phyloP scores from a whole-genome alignment of 306 rosid species.

The Fragaria nilgerrensis region DNA sequence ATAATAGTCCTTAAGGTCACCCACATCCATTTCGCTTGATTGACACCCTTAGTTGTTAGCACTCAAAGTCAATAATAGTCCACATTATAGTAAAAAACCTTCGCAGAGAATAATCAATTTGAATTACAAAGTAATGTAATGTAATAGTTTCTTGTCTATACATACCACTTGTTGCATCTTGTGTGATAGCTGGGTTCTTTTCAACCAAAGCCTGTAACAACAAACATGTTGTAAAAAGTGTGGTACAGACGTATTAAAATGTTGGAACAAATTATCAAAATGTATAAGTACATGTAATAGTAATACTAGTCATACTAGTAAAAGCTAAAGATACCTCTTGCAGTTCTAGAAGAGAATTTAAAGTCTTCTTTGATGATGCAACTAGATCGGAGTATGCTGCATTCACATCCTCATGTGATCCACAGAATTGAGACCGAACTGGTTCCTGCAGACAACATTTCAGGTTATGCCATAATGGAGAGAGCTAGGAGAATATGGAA shows the following conservation, averaged over 20 bases:
- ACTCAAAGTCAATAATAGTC: not conserved
- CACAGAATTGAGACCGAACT: constrained; percentile 56
- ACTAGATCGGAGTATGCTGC: constrained; percentile 61
- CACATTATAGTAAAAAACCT: not conserved
- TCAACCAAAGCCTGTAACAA: constrained; percentile 67
- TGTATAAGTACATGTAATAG: not conserved
- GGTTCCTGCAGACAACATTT: constrained; percentile 58
- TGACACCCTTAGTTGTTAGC: not conserved
- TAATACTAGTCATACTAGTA: not conserved
- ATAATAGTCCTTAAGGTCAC: no score
- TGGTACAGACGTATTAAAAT: not conserved
- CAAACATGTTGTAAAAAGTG: not conserved
- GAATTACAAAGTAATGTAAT: not conserved
- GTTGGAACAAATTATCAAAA: not conserved
- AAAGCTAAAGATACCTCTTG: constrained; percentile 52
- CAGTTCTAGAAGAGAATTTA: constrained; percentile 73
- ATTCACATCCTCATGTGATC: constrained; percentile 52
- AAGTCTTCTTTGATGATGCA: constrained; percentile 62
- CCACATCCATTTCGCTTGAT: not conserved
- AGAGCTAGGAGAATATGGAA: constrained; percentile 7
- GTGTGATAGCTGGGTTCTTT: constrained; percentile 57
- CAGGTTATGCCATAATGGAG: constrained; percentile 18
- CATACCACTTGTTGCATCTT: constrained; percentile 49
- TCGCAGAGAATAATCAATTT: not conserved
- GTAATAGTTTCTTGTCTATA: not conserved